phyloP scores from a whole-genome alignment of 345 rosid genomes.

The Aurinia saxatilis region DNA sequence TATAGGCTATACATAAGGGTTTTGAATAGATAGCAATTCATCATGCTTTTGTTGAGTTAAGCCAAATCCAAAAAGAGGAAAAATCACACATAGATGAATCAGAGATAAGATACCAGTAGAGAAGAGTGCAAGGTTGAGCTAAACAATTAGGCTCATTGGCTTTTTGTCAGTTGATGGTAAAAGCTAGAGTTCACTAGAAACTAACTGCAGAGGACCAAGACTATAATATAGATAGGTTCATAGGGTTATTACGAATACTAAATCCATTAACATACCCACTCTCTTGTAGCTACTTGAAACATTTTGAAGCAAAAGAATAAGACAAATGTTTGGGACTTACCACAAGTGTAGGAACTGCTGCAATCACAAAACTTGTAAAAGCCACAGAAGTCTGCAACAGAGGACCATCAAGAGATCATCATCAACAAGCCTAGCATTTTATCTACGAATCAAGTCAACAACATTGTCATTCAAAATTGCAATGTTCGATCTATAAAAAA shows the following conservation, averaged over 20 bases:
- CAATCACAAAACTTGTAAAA: conserved; percentile 63
- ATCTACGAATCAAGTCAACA: neutral
- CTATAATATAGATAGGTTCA: too few species aligned
- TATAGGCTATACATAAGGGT: too few species aligned
- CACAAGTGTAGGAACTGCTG: conserved; percentile 70
- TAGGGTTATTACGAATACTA: neutral
- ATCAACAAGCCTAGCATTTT: conserved; percentile 2
- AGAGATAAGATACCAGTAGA: neutral
- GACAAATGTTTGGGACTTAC: too few species aligned
- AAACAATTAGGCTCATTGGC: too few species aligned
- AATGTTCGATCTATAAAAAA: neutral
- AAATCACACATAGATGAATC: neutral
- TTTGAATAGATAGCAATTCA: neutral
- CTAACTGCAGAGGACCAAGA: too few species aligned
- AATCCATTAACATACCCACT: neutral
- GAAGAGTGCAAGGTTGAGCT: neutral
- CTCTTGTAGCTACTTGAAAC: neutral
- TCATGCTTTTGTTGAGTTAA: neutral
- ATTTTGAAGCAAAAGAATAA: neutral
- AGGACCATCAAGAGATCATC: conserved; percentile 13
- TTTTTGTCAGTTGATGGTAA: too few species aligned
- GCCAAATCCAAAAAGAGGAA: neutral
- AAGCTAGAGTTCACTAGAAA: too few species aligned
- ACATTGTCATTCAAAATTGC: neutral
- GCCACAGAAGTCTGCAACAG: conserved; percentile 74